Conservation (phyloP, 2,329 filamentous ascomycete genomes). For the Diaporthe amygdali region DNA sequence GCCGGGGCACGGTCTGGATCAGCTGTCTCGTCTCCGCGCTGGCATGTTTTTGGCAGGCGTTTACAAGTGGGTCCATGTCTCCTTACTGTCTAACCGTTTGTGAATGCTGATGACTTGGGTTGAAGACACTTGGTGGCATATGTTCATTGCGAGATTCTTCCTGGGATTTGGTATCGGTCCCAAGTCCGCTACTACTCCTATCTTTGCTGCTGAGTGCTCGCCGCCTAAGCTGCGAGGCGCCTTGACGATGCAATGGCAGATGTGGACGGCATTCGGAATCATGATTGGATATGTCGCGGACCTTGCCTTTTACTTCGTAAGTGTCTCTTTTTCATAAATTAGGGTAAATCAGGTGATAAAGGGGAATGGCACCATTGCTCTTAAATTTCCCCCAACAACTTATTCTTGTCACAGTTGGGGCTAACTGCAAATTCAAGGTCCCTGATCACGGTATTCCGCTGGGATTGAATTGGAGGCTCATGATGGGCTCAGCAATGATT, state of each 20-base stretch:
- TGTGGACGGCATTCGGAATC: slow-evolving; percentile 57
- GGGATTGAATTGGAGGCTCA: slow-evolving; percentile 70
- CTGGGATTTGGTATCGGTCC: slow-evolving; percentile 75
- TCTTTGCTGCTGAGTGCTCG: slow-evolving; percentile 72
- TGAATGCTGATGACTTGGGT: slow-evolving; percentile 22
- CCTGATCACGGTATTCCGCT: slow-evolving; percentile 54
- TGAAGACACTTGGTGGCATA: slow-evolving; percentile 62
- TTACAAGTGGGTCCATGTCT: slow-evolving; percentile 35
- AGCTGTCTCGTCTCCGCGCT: slow-evolving; percentile 63
- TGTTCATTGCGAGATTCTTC: slow-evolving; percentile 73
- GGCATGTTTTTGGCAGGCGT: slow-evolving; percentile 57
- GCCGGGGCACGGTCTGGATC: slow-evolving; percentile 74
- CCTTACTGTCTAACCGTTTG: not conserved
- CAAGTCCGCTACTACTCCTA: slow-evolving; percentile 71
- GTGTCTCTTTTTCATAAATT: not conserved
- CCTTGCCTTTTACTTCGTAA: slow-evolving; percentile 62
- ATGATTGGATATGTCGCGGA: slow-evolving; percentile 65
- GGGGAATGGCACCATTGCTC: no score
- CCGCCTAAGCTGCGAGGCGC: slow-evolving; percentile 69
- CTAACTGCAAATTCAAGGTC: slow-evolving; percentile 29
- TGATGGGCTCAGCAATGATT: slow-evolving; percentile 71
- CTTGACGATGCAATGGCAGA: slow-evolving; percentile 66
- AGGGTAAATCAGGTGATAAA: no score
- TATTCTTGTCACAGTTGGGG: no score
- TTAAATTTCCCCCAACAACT: no score